Evolutionary conservation across 306 rosid genomes (phyloP).

Genomic region (Trifolium repens): DNA sequence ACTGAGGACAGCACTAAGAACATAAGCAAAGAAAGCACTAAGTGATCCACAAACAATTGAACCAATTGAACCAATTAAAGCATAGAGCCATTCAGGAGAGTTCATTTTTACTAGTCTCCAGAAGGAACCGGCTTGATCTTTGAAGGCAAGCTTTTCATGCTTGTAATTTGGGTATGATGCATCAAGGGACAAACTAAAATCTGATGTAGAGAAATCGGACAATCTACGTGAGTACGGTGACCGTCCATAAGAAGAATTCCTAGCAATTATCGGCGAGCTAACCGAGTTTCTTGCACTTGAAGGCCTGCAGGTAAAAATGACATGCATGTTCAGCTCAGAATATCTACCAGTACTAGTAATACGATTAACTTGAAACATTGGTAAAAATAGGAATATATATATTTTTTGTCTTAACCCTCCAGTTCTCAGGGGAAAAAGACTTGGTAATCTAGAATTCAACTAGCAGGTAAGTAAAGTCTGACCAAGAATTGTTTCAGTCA

Average conservation of each 20-base stretch:
- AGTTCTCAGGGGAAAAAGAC: no score
- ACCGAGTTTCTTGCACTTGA: constrained; percentile 99
- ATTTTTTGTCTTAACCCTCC: no score
- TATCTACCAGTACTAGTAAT: neutral
- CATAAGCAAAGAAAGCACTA: constrained; percentile 98
- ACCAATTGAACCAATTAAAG: constrained; percentile 86
- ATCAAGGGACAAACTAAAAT: constrained; percentile 85
- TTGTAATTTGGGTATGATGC: constrained; percentile 82
- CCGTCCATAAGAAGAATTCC: constrained; percentile 97
- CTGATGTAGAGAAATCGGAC: constrained; percentile 96
- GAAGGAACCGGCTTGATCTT: constrained; percentile 95
- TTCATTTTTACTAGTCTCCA: constrained; percentile 99
- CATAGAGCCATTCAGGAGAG: constrained; percentile 96
- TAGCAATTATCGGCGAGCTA: constrained; percentile 94
- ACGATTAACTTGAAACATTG: constrained; percentile 1
- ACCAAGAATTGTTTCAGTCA: neutral
- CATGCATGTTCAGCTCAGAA: constrained; percentile 22
- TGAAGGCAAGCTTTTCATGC: constrained; percentile 86
- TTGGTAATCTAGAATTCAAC: no score
- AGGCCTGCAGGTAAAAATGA: constrained; percentile 66
- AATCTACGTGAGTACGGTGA: constrained; percentile 97
- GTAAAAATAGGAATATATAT: neutral
- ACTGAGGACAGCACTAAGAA: constrained; percentile 97
- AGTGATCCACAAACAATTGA: constrained; percentile 94
- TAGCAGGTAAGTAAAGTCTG: neutral